Base-by-base conservation (phyloP, 164 flowering plant species). In the Magnolia sinica region DNA sequence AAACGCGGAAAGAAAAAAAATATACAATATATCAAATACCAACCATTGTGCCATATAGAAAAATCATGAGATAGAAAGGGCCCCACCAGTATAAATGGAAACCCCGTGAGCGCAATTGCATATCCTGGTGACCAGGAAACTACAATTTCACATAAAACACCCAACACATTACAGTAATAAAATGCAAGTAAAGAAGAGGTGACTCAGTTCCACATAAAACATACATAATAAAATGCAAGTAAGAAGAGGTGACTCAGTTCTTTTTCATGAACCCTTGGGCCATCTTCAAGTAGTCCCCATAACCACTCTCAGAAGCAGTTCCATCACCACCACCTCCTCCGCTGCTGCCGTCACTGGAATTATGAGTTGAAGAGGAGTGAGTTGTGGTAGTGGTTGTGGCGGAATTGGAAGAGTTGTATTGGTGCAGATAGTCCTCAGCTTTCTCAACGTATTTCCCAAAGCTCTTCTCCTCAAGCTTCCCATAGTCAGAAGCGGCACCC, bases 391-490 rank as follows among this genome's bases (percentile, higher is more conserved):
- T 5, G 16, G 50, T 8, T 9, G 73, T 45, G 18, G 77, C 73
- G 0, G 77, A 24, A 51, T 74, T 68, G 67, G 67, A 64, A n/a
- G 85, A 8, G 45, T 11, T 64, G 74, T 87, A 85, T 61, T 85
- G 64, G 73, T 87, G 89, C 68, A 87, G 88, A 74, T 85, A 86
- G 65, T 65, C 50, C 87, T 86, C 88, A 7, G 91, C 91, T 81
- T 86, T 68, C 0, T 79, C 83, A 1, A 84, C 78, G 75, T 87
- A 89, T 76, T 81, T 78, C 19, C 90, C 90, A 23, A 82, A 23
- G 61, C 83, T 49, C 77, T 73, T 84, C 77, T 76, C 69, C 8
- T 86, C 87, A 50, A 87, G 70, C 73, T 85, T 85, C 9, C 87
- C 90, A 70, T 87, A 87, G 29, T 80, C 80, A 8, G 77, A 76